Conservation (phyloP, 345 rosid genomes). For the Murraya paniculata region DNA sequence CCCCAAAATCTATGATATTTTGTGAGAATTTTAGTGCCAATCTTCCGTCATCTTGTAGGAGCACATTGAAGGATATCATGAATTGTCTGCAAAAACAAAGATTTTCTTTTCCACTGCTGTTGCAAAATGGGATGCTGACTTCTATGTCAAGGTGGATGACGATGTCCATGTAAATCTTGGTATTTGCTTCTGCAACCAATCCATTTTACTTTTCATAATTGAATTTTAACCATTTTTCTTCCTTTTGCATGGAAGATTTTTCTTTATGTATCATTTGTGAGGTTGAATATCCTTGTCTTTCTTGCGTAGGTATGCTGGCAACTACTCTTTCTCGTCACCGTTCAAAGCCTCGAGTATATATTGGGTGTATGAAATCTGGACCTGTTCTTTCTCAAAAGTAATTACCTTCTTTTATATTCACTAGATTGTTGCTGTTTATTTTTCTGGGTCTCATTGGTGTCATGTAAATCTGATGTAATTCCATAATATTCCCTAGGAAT, state of each 20-base stretch:
- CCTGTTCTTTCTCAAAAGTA: constrained; percentile 96
- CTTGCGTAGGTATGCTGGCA: constrained; percentile 69
- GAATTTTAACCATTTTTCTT: background rate
- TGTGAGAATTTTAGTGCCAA: background rate
- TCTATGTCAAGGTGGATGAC: constrained; percentile 93
- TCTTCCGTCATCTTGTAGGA: constrained; percentile 44
- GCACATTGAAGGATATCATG: constrained; percentile 98
- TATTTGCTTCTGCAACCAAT: constrained; percentile 22
- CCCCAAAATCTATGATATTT: background rate
- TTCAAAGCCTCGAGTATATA: constrained; percentile 83
- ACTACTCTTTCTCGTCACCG: constrained; percentile 88
- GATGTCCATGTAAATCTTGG: constrained; percentile 99
- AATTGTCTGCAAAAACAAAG: constrained; percentile 95
- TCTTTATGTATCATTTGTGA: background rate
- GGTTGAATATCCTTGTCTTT: background rate
- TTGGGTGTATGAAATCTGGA: constrained; percentile 99
- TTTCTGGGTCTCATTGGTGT: background rate
- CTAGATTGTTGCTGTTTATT: background rate
- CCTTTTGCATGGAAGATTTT: background rate
- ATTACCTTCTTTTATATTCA: constrained; percentile 14
- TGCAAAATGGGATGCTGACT: constrained; percentile 95
- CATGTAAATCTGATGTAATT: constrained; percentile 2
- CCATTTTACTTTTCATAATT: background rate
- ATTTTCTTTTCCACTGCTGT: constrained; percentile 87
- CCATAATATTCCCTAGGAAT: constrained; percentile 40